Conservation (phyloP, 495 filamentous ascomycete genomes). For the Pseudotulostoma volvatum region DNA sequence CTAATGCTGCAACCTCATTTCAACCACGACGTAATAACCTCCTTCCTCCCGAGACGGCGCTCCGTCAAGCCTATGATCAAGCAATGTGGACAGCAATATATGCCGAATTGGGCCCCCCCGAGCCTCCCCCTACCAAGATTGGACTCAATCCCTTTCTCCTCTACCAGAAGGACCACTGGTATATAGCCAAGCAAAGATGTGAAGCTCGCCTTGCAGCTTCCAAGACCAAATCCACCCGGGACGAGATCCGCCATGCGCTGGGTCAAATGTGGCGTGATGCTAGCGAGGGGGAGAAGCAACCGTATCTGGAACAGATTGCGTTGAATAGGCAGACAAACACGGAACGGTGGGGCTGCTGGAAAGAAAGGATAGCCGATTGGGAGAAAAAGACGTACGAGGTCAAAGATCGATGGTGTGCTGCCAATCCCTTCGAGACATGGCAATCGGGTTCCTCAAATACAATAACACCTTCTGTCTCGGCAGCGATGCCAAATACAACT, state of each 20-base stretch:
- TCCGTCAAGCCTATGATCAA: conserved; percentile 52
- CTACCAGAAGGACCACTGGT: conserved; percentile 63
- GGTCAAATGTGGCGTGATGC: conserved; percentile 83
- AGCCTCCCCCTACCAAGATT: conserved; percentile 49
- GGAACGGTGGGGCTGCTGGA: conserved; percentile 41
- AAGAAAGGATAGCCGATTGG: conserved; percentile 45
- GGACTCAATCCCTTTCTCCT: conserved; percentile 55
- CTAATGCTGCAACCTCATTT: conserved; percentile 4
- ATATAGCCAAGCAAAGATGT: conserved; percentile 52
- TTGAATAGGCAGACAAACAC: conserved; percentile 46
- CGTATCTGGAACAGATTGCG: conserved; percentile 57
- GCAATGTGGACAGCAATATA: conserved; percentile 55
- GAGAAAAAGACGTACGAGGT: conserved; percentile 45
- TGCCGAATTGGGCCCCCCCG: conserved; percentile 48
- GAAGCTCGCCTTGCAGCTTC: conserved; percentile 45
- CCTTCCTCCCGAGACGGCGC: conserved; percentile 31
- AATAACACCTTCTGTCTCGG: not conserved
- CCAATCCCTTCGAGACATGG: conserved; percentile 35
- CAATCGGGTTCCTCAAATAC: not conserved
- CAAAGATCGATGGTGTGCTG: conserved; percentile 44
- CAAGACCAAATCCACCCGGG: conserved; percentile 44
- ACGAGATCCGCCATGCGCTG: conserved; percentile 67
- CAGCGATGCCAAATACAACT: too few relatives aligned
- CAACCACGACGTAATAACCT: conserved; percentile 4
- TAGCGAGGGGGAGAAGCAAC: conserved; percentile 45